A percentile compares a stretch with the other conserved stretches of the same genome.
Conservation (phyloP, 345 rosid genomes). For the Eucalyptus grandis region DNA sequence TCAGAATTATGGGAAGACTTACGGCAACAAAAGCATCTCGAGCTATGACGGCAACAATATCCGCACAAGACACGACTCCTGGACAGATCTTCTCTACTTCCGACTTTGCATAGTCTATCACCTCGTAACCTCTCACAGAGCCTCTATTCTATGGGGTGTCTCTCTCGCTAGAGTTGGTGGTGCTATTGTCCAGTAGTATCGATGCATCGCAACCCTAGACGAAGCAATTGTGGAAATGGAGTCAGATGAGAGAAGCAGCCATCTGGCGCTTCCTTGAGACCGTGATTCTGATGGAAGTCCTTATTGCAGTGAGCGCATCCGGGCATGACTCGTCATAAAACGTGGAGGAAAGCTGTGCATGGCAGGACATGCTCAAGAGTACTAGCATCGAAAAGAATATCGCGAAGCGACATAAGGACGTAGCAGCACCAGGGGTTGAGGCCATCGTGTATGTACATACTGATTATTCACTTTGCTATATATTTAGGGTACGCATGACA, state of each 20-base stretch:
- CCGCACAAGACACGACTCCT: no score
- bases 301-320: conserved; percentile 21
- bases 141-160: no score
- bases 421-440: background rate
- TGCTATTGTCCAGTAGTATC: no score
- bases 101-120: no score
- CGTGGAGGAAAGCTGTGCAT: conserved; percentile 29
- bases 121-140: no score
- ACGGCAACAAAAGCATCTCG: conserved; percentile 29
- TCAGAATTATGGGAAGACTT: background rate
- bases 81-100: no score
- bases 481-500: background rate
- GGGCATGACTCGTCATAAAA: conserved; percentile 14
- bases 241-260: conserved; percentile 53
- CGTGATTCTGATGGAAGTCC: conserved; percentile 9
- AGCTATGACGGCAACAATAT: background rate
- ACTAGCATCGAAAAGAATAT: background rate
- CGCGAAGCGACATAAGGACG: background rate
- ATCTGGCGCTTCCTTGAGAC: conserved; percentile 26
- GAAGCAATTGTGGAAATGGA: conserved; percentile 54
- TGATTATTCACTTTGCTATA: background rate
- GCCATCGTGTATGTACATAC: background rate
- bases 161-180: no score
- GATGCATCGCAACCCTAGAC: conserved; percentile 39
- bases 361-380: background rate